phyloP scores from a whole-genome alignment of 352 stramenopile species.

The Phytophthora kernoviae region DNA sequence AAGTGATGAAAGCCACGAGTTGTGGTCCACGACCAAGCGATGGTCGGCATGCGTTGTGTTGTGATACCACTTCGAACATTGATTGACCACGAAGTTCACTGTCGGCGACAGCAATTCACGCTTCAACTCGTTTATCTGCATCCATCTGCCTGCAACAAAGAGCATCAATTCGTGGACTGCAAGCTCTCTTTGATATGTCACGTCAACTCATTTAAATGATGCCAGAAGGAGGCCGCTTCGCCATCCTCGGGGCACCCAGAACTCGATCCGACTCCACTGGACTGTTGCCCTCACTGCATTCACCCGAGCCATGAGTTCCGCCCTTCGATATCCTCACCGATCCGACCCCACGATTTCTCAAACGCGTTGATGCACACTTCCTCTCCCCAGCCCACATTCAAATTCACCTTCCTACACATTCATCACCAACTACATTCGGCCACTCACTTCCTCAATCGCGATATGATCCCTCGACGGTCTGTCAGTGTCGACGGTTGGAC shows the following conservation, averaged over 20 bases:
- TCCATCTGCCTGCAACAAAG: too few relatives aligned
- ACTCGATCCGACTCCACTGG: conserved; percentile 14
- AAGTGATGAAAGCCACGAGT: too few relatives aligned
- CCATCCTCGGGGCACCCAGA: not conserved
- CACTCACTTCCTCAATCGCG: not conserved
- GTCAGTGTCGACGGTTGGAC: conserved; percentile 24
- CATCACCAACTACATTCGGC: too few relatives aligned
- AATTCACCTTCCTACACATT: too few relatives aligned
- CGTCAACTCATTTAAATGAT: not conserved
- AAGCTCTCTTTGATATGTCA: not conserved
- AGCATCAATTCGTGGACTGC: too few relatives aligned
- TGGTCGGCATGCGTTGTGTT: too few relatives aligned
- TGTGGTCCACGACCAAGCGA: too few relatives aligned
- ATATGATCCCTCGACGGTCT: conserved; percentile 8
- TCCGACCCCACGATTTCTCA: conserved; percentile 5
- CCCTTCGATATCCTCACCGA: conserved; percentile 13
- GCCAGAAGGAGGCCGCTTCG: not conserved
- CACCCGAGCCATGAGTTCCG: not conserved
- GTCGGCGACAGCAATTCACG: too few relatives aligned
- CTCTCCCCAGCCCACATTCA: conserved; percentile 2
- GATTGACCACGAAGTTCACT: too few relatives aligned
- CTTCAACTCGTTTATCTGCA: too few relatives aligned
- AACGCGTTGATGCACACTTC: not conserved
- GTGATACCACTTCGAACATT: too few relatives aligned
- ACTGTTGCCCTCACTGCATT: conserved; percentile 18